These are phyloP conservation scores for Laburnicola sp. DNA, from an alignment of 2,329 filamentous ascomycete genomes.

Conservation along the genomic window DNA sequence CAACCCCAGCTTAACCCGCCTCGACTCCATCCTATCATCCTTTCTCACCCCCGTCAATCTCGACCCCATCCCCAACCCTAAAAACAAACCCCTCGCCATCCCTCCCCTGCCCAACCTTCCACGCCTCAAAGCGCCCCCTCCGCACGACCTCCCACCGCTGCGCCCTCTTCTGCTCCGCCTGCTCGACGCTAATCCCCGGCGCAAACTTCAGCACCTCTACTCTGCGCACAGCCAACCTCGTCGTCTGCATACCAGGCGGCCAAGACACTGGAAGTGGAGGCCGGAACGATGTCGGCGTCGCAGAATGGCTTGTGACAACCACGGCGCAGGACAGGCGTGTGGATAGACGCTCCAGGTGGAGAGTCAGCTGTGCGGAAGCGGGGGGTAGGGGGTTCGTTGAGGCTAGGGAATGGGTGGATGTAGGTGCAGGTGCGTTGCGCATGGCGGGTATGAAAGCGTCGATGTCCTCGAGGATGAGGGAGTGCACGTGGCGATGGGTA, in stretches of 20 bases:
- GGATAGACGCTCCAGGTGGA: conserved; percentile 12
- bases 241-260: conserved; percentile 25
- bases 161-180: conserved; percentile 42
- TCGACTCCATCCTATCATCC: background rate
- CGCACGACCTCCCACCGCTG: conserved; percentile 44
- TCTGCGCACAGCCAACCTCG: conserved; percentile 41
- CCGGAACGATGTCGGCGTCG: conserved; percentile 12
- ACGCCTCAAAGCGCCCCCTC: conserved; percentile 42
- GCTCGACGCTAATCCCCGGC: conserved; percentile 42
- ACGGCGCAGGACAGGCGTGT: conserved; percentile 17
- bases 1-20: too few species aligned
- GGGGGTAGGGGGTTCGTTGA: conserved; percentile 11
- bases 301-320: conserved; percentile 21
- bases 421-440: too few species aligned
- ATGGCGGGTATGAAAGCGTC: conserved; percentile 51
- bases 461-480: conserved; percentile 59
- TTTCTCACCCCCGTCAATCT: background rate
- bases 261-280: conserved; percentile 35
- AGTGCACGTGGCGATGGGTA: conserved; percentile 50
- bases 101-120: conserved; percentile 25
- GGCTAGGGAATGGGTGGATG: background rate
- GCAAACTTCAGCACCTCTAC: conserved; percentile 43
- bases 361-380: conserved; percentile 23
- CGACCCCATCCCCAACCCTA: conserved; percentile 18
- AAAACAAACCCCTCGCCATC: conserved; percentile 34